Conservation (phyloP, 2,329 filamentous ascomycete genomes). For the Arthroderma sp. region DNA sequence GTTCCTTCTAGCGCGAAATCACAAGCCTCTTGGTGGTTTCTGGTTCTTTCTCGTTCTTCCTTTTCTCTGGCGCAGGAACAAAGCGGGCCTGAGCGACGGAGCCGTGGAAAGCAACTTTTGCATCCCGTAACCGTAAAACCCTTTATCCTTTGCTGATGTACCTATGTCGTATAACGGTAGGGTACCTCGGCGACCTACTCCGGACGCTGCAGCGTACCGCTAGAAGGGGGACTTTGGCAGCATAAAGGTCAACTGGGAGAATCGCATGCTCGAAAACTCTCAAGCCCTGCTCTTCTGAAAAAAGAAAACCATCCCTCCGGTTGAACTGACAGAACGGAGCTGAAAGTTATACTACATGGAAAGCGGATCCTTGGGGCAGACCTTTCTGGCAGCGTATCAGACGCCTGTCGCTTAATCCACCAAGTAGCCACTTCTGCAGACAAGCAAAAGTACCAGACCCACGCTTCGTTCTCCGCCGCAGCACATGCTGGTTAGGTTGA, state of each 20-base stretch:
- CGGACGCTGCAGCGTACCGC: background rate
- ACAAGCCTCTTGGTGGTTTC: background rate
- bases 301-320: background rate
- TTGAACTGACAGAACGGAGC: background rate
- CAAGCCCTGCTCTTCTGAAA: background rate
- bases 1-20: background rate
- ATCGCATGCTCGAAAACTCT: no score
- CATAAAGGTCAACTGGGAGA: no score
- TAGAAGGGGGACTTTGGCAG: background rate
- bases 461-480: background rate
- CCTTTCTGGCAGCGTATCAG: background rate
- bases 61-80: constrained; percentile 5
- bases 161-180: background rate
- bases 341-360: background rate
- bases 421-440: constrained; percentile 1
- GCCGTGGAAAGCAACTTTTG: background rate
- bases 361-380: background rate
- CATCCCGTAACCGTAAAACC: constrained; percentile 2
- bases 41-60: background rate
- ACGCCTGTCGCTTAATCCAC: constrained; percentile 3
- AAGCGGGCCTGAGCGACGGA: constrained; percentile 2
- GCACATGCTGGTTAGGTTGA: background rate
- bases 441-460: background rate
- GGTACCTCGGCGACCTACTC: background rate
- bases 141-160: background rate